Base-by-base conservation (phyloP, 2,329 filamentous ascomycete genomes). In the Tothia fuscella region DNA sequence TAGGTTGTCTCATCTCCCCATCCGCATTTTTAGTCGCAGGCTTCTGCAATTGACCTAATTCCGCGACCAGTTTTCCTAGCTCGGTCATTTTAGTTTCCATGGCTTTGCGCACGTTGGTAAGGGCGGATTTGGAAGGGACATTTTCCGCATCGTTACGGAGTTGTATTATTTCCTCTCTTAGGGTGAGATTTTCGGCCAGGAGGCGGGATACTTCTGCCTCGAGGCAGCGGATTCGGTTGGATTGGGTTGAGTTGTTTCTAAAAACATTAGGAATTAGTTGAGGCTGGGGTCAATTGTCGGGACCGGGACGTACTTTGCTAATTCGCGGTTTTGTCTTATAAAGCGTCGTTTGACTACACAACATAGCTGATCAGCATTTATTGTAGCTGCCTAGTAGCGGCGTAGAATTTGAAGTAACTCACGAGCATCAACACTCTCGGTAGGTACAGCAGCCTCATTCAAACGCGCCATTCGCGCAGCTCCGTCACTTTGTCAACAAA, bases 271-370 rank as follows among this genome's bases (percentile, higher is more conserved):
- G 30, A 32, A 47, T 34, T 19, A 9, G 26, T 21, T 13, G 7
- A 10, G 33, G 13, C 3, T 17, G 26, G 3, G 9, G 21, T n/a
- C n/a, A 14, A 21, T n/a, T 14, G 14, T 13, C 7, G 34, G 31
- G 6, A 12, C 5, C 6, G 12, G 32, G 42, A 46, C 54, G 38
- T 56, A 65, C 62, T 68, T 70, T 45, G 83, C 83, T 48, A 91
- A 80, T 54, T 91, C 84, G 61, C 82, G 75, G 57, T 93, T 93
- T 58, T 91, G 85, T 42, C 84, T 75, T 53, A 88, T 67, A 56
- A 88, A 85, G 56, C 81, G 79, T 54, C 80, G 75, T 57, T 84
- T 82, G 46, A 89, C 82, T 88, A 89, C 82, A 88, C 28, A 36
- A 38, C 30, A 32, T 9, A 13, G 13, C 33, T 49, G n/a, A n/a